Evolutionary conservation across 2,329 filamentous ascomycete species (phyloP).

Genomic region (Aspergillus tanneri): DNA sequence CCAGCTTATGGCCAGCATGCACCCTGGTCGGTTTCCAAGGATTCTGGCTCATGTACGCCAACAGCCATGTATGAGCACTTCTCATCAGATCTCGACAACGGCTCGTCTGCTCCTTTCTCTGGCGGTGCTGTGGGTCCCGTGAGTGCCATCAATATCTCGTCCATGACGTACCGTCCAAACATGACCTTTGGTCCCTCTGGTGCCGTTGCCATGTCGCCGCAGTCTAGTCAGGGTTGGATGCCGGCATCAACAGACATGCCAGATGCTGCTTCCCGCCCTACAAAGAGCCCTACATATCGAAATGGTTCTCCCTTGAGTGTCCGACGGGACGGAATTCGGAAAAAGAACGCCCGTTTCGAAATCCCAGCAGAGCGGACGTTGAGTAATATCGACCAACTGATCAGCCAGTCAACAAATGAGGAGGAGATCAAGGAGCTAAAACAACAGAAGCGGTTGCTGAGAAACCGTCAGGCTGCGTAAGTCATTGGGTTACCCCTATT

Average conservation of each 20-base stretch:
- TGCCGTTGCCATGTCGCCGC: constrained; percentile 59
- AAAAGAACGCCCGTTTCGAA: constrained; percentile 98
- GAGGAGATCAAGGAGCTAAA: constrained; percentile 97
- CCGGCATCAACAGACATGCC: constrained; percentile 48
- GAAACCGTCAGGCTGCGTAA: constrained; percentile 96
- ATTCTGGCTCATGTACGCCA: constrained; percentile 71
- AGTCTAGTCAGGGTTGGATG: constrained; percentile 60
- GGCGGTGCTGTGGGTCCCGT: constrained; percentile 44
- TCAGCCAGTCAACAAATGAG: constrained; percentile 76
- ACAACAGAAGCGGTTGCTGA: constrained; percentile 90
- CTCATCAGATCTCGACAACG: constrained; percentile 52
- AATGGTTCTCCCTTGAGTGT: constrained; percentile 69
- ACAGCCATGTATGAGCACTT: constrained; percentile 69
- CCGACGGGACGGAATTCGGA: constrained; percentile 84
- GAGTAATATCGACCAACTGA: constrained; percentile 90
- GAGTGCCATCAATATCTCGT: constrained; percentile 38
- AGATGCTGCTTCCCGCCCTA: constrained; percentile 53
- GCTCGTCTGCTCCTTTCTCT: constrained; percentile 44
- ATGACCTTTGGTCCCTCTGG: constrained; percentile 51
- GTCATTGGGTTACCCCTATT: constrained; percentile 39
- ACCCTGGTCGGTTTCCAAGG: constrained; percentile 64
- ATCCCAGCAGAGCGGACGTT: constrained; percentile 93
- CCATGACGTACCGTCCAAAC: constrained; percentile 47
- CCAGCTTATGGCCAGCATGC: constrained; percentile 48
- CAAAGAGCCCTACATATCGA: constrained; percentile 67